Evolutionary conservation across 306 rosid genomes (phyloP), one percentile per base, ranked within the genome.

Genomic region (Pachyrhizus erosus): DNA sequence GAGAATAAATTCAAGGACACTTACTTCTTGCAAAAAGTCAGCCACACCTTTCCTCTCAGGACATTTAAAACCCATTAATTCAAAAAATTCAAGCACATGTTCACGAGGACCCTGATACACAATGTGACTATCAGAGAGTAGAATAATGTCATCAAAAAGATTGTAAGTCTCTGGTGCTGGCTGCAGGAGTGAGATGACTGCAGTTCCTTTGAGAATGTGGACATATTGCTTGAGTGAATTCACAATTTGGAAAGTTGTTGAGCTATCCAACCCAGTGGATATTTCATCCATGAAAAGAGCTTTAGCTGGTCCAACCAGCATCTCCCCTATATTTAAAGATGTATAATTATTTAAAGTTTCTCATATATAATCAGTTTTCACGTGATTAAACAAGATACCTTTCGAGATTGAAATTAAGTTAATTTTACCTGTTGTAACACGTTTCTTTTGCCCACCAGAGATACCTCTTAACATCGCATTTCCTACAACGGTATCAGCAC

Each of bases 401-500:
- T 40, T 55, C 39, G 48, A 76, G 18, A 81, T 60, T n/a, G 33
- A 77, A 74, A 33, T 33, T 29, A 49, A 24, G 51, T 24, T 42
- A 49, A 7, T 13, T 74, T 86, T 78, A 90, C 94, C 94, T 11
- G 91, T 90, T 61, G 94, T 90, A 70, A 90, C 88, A 5, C 94
- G 90, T 62, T 90, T 90, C 81, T n/a, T 88, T 87, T 90, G 94
- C 81, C 94, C 94, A 37, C 94, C 94, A 13, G 93, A 90, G 75
- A 90, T 78, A 40, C 94, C 94, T 70, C 94, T 87, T 74, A 88
- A 49, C 86, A 90, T 73, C 29, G 85, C 84, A 82, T 84, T 82
- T 81, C 93, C 93, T 34, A 90, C 87, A 70, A 90, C 10, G 54
- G 90, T 90, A 83, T 90, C 91, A 45, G 91, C 91, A 75, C 91